A percentile compares a stretch with the other conserved stretches of the same genome.
These are phyloP conservation scores for Yarrowia porcina DNA, from an alignment of 805 yeast species.

Conservation along the genomic window DNA sequence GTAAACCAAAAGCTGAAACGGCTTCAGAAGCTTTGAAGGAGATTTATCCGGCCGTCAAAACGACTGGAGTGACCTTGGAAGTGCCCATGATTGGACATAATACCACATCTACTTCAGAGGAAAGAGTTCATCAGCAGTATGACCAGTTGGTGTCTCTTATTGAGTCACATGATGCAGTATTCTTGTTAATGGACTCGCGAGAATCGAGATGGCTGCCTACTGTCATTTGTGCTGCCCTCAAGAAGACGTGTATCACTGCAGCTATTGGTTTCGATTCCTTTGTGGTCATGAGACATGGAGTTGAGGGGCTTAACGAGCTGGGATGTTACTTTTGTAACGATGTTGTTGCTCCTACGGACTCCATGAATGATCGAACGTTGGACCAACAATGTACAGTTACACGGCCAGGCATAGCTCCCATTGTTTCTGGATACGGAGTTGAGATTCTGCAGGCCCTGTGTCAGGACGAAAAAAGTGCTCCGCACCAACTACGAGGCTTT, in stretches of 20 bases:
- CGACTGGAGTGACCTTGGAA: conserved; percentile 62
- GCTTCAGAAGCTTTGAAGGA: conserved; percentile 72
- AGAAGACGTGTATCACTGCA: conserved; percentile 80
- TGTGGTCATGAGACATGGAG: conserved; percentile 91
- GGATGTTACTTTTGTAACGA: conserved; percentile 98
- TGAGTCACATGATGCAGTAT: conserved; percentile 68
- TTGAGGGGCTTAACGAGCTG: conserved; percentile 40
- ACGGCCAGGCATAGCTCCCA: conserved; percentile 88
- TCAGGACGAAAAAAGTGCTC: conserved; percentile 36
- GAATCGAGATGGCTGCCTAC: conserved; percentile 99
- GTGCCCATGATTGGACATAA: conserved; percentile 98
- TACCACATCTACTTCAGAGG: conserved; percentile 48
- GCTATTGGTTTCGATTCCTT: conserved; percentile 95
- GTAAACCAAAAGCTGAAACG: conserved; percentile 66
- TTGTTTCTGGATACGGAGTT: conserved; percentile 48
- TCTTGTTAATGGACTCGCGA: conserved; percentile 85
- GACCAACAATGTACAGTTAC: conserved; percentile 99
- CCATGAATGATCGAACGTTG: conserved; percentile 78
- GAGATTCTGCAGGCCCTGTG: conserved; percentile 35
- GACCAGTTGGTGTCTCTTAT: conserved; percentile 53
- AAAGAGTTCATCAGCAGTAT: conserved; percentile 50
- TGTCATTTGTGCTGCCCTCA: conserved; percentile 60
- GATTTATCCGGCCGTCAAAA: conserved; percentile 73
- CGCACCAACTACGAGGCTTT: conserved; percentile 92
- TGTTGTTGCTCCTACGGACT: conserved; percentile 89